Conservation (phyloP, 2,329 filamentous ascomycete genomes). For the Diaporthe sp. region DNA sequence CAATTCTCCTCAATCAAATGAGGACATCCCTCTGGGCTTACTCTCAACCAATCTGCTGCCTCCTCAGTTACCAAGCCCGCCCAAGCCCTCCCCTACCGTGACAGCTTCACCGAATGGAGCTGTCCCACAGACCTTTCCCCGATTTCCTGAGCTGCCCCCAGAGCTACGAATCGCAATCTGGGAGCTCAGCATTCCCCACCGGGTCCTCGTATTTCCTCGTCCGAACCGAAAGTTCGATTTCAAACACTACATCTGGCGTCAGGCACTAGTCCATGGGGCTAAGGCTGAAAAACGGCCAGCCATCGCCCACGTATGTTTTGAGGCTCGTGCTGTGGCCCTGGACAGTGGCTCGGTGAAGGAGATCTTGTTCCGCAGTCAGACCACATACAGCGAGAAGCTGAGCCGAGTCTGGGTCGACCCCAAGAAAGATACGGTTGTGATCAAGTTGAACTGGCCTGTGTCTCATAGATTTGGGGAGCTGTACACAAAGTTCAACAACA, state of each 20-base stretch:
- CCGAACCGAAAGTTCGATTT: not conserved
- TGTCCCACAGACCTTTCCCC: not conserved
- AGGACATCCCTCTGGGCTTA: not conserved
- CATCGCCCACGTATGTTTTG: not conserved
- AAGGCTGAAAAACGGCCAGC: not conserved
- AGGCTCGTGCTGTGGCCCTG: not conserved
- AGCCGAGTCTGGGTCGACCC: not conserved
- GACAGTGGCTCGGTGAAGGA: not conserved
- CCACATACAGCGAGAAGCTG: not conserved
- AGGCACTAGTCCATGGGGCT: not conserved
- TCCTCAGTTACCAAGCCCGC: not conserved
- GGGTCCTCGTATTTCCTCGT: not conserved
- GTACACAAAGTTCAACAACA: no score
- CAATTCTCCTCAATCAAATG: not conserved
- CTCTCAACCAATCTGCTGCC: not conserved
- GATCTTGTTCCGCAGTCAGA: not conserved
- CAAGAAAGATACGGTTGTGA: not conserved
- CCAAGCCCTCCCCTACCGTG: not conserved
- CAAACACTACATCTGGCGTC: not conserved
- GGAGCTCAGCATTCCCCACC: not conserved
- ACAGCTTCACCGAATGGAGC: no score
- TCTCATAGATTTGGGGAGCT: no score
- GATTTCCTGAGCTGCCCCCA: not conserved
- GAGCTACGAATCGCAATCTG: conserved; percentile 7
- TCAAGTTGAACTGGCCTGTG: no score